Base-by-base conservation (phyloP, 495 filamentous ascomycete species). In the Lindgomyces ingoldianus region DNA sequence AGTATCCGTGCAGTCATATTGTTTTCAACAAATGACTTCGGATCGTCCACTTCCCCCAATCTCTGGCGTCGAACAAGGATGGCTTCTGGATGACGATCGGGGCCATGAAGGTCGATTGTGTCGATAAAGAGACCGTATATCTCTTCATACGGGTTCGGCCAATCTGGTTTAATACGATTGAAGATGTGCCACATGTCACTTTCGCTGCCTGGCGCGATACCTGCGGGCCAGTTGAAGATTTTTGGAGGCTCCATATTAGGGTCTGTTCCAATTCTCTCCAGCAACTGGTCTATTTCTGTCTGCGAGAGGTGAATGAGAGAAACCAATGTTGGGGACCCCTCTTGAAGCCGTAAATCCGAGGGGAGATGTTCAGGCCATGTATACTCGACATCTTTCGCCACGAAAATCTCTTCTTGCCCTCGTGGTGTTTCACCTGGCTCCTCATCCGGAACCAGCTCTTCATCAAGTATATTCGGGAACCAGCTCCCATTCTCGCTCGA, bases 121-220 rank as follows among this genome's bases (percentile, higher is more conserved):
- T 58, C 55, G 44, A 58, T 58, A 41, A 58, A 58, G 55, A 58
- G 29, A 24, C 55, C 55, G n/a, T 46, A 58, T 36, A 58, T 21
- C 26, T 58, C 18, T 12, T 27, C 55, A 29, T 46, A 58, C 16
- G 55, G 36, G 4, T 8, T 14, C 12, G n/a, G 16, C 22, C 26
- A 58, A 24, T 58, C 39, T 9, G 6, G 55, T 26, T 47, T 58
- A 27, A 58, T 21, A 9, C 19, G 26, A n/a, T 58, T 41, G 30
- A 58, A 58, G 22, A 58, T 58, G 19, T 47, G 19, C 55, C 55
- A 58, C 41, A 58, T 45, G 39, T 58, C 55, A n/a, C 18, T 19
- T 26, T 26, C 21, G 21, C 18, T 24, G 41, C 21, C 55, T 27
- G 55, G 55, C 6, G 25, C 55, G 39, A 47, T 47, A 29, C 21